A percentile compares a stretch with the other conserved stretches of the same genome.
Evolutionary conservation across 225 moss, liverwort and hornwort genomes (phyloP).

Genomic region (Neckera pumila): DNA sequence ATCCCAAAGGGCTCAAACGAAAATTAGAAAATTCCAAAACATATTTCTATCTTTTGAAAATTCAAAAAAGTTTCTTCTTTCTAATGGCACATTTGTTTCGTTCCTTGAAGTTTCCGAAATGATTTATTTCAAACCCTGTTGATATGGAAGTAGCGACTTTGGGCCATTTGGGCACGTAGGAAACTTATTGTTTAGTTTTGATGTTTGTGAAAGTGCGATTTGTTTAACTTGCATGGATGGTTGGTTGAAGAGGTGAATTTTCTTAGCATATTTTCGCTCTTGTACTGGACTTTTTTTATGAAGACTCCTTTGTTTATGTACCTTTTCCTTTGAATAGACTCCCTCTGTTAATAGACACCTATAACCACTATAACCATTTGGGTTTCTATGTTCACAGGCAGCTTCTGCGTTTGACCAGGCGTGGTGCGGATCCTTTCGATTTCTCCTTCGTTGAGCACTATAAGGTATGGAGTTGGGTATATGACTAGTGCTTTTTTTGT

Average conservation of each 20-base stretch:
- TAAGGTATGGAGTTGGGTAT: constrained; percentile 27
- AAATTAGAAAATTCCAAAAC: neutral
- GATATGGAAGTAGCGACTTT: neutral
- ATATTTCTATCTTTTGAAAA: neutral
- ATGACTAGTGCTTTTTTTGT: neutral
- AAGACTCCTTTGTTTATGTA: neutral
- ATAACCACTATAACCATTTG: neutral
- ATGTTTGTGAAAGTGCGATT: neutral
- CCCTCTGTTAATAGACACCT: neutral
- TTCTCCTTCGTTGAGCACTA: constrained; percentile 79
- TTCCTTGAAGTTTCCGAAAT: neutral
- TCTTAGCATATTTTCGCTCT: neutral
- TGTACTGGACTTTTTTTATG: neutral
- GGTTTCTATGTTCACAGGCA: constrained; percentile 35
- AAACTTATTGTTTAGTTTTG: neutral
- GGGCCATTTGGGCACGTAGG: neutral
- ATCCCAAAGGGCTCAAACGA: neutral
- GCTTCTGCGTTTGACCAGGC: constrained; percentile 59
- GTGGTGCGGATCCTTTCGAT: constrained; percentile 76
- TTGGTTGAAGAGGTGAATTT: neutral
- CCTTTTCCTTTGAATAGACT: neutral
- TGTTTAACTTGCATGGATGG: neutral
- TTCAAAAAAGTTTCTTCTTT: neutral
- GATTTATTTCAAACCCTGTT: neutral
- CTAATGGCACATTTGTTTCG: neutral